Conservation (phyloP, 176 grass and related monocot genomes). For the Ensete ventricosum region DNA sequence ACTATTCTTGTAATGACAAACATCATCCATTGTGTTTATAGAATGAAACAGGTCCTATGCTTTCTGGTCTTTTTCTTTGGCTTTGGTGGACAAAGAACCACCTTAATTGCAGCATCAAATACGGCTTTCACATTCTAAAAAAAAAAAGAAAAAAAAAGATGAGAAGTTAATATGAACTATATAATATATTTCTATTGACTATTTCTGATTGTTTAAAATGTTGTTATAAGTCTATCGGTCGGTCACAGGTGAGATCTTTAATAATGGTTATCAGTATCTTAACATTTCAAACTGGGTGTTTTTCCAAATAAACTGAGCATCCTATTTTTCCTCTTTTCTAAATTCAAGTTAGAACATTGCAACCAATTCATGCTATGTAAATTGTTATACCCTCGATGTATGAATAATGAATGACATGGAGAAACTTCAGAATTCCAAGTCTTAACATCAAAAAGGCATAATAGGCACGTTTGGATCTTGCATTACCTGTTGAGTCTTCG, state of each 20-base stretch:
- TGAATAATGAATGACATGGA: neutral
- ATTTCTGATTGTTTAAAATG: no score
- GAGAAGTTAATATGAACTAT: neutral
- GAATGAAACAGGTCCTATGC: slow-evolving; percentile 55
- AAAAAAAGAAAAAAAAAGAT: neutral
- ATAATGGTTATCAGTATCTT: no score
- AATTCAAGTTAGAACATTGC: no score
- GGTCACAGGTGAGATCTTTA: no score
- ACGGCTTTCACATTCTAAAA: slow-evolving; percentile 65
- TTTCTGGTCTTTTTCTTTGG: slow-evolving; percentile 60
- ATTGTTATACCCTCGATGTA: no score
- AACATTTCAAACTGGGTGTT: no score
- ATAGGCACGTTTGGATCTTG: neutral
- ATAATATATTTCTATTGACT: no score
- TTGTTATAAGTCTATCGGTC: no score
- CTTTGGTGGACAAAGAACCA: slow-evolving; percentile 53
- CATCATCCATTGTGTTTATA: slow-evolving; percentile 26
- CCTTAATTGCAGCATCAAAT: slow-evolving; percentile 73
- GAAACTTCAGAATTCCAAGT: neutral
- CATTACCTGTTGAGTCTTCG: slow-evolving; percentile 21
- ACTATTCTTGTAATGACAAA: neutral
- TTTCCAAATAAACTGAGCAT: no score
- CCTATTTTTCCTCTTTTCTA: no score
- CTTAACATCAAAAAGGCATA: neutral
- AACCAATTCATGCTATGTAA: no score